phyloP scores from a whole-genome alignment of 2,329 filamentous ascomycete species.

The Dryadomyces sulphureus region DNA sequence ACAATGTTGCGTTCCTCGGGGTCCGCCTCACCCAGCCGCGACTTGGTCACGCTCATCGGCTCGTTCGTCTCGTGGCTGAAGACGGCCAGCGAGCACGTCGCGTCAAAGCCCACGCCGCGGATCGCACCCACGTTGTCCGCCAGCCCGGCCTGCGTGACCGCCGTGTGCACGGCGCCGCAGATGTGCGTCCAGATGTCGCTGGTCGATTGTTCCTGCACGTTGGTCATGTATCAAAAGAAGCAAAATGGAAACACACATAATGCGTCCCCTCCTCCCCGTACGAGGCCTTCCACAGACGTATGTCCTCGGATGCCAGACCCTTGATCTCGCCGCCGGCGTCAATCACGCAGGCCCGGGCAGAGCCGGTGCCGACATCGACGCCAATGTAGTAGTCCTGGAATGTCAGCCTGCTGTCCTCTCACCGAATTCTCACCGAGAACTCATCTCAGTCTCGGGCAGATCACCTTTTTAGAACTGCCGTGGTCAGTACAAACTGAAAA shows the following conservation, averaged over 20 bases:
- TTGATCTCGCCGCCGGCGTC: conserved; percentile 82
- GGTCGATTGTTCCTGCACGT: conserved; percentile 76
- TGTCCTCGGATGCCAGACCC: conserved; percentile 57
- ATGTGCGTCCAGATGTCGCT: conserved; percentile 95
- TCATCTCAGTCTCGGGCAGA: no score
- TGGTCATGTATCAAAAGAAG: background rate
- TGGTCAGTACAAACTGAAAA: no score
- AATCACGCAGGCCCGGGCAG: conserved; percentile 90
- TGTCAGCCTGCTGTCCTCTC: no score
- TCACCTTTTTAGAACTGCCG: background rate
- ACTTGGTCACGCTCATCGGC: conserved; percentile 73
- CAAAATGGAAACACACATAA: conserved; percentile 39
- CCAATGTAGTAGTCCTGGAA: conserved; percentile 59
- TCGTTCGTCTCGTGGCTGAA: conserved; percentile 82
- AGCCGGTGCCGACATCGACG: conserved; percentile 93
- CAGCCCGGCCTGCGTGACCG: conserved; percentile 59
- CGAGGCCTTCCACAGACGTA: conserved; percentile 67
- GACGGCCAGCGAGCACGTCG: conserved; percentile 92
- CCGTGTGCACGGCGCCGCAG: conserved; percentile 71
- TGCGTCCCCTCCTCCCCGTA: conserved; percentile 38
- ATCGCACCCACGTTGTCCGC: conserved; percentile 58
- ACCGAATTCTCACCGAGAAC: no score
- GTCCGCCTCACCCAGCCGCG: conserved; percentile 51
- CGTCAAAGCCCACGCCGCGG: conserved; percentile 90
- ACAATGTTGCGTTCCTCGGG: conserved; percentile 88